A percentile compares a stretch with the other conserved stretches of the same genome.
These are phyloP conservation scores for Globisporangium paddicum DNA, from an alignment of 352 stramenopile genomes.

Conservation along the genomic window DNA sequence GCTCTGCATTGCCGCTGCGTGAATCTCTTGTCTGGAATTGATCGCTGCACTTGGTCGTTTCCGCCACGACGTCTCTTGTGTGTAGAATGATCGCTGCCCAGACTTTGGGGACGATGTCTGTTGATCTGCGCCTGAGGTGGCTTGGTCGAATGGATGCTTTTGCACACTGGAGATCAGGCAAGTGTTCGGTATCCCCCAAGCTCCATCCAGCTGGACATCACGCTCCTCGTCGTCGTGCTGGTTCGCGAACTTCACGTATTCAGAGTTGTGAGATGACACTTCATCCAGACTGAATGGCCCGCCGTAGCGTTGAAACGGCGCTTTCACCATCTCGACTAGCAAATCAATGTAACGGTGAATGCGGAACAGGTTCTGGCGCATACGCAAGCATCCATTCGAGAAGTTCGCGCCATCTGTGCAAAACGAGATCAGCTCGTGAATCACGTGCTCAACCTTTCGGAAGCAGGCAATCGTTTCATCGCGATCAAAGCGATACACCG, in stretches of 20 bases:
- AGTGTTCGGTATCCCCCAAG: background rate
- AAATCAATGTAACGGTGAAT: constrained; percentile 60
- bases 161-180: background rate
- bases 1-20: constrained; percentile 38
- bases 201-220: background rate
- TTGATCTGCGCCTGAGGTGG: background rate
- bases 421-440: constrained; percentile 47
- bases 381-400: constrained; percentile 23
- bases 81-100: constrained; percentile 14
- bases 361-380: constrained; percentile 48
- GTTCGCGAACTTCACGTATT: constrained; percentile 23
- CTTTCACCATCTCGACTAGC: constrained; percentile 58
- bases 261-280: constrained; percentile 47
- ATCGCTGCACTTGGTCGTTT: constrained; percentile 19
- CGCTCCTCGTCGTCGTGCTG: constrained; percentile 18
- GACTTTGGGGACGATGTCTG: constrained; percentile 3
- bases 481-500: constrained; percentile 21
- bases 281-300: constrained; percentile 57
- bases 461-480: constrained; percentile 34
- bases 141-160: background rate
- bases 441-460: constrained; percentile 29
- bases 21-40: constrained; percentile 23
- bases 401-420: constrained; percentile 24
- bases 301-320: constrained; percentile 51
- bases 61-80: constrained; percentile 23